These are phyloP conservation scores for Acrodontium crateriforme DNA, from an alignment of 2,329 filamentous ascomycete genomes.

Conservation along the genomic window DNA sequence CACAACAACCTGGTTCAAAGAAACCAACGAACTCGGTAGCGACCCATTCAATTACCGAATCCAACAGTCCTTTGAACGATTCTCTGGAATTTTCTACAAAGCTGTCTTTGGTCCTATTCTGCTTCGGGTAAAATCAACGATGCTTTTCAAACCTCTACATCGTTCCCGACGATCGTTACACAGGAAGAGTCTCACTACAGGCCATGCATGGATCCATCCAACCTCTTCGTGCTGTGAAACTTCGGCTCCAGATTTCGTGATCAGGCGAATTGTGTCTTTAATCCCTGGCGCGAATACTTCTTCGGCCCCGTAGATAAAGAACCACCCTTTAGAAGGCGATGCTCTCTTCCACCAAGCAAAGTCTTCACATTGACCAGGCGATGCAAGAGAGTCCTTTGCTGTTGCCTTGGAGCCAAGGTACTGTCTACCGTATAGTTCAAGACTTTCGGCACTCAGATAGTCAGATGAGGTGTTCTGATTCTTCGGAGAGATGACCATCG, in stretches of 20 bases:
- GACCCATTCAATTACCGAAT: too few relatives aligned
- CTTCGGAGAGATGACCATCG: conserved; percentile 53
- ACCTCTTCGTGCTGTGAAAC: conserved; percentile 40
- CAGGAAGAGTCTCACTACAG: conserved; percentile 51
- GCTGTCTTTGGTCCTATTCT: too few relatives aligned
- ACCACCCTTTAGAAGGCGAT: conserved; percentile 52
- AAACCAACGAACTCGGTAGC: too few relatives aligned
- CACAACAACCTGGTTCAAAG: too few relatives aligned
- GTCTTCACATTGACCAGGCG: conserved; percentile 58
- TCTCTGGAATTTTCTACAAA: too few relatives aligned
- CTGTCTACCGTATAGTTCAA: conserved; percentile 56
- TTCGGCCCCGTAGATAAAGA: conserved; percentile 59
- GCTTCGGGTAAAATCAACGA: too few relatives aligned
- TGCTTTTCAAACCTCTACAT: too few relatives aligned
- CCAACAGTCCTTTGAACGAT: too few relatives aligned
- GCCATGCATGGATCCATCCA: conserved; percentile 70
- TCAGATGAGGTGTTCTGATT: conserved; percentile 60
- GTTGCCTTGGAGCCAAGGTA: conserved; percentile 46
- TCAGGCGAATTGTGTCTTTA: conserved; percentile 41
- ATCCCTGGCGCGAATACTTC: conserved; percentile 67
- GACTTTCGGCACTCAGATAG: conserved; percentile 53
- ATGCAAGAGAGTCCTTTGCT: conserved; percentile 44
- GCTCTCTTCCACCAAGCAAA: conserved; percentile 51
- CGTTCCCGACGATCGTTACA: conserved; percentile 33
- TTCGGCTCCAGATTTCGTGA: conserved; percentile 42